phyloP scores from a whole-genome alignment of 257 asterid species.

The Scutellaria baicalensis region DNA sequence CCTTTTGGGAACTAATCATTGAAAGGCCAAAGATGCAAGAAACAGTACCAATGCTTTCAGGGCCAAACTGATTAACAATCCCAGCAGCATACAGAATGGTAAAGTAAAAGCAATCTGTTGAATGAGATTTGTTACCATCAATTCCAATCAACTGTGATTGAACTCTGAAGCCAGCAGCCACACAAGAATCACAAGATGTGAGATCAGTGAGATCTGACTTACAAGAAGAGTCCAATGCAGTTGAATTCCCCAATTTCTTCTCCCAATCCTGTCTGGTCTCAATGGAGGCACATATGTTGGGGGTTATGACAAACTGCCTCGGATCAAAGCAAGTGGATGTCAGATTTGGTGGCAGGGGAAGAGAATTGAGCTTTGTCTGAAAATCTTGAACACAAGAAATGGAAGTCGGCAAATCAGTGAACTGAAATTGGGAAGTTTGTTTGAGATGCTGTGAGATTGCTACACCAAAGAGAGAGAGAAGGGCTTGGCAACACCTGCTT shows the following conservation, averaged over 20 bases:
- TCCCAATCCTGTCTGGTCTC: slow-evolving; percentile 62
- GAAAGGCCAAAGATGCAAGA: slow-evolving; percentile 65
- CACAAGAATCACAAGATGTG: slow-evolving; percentile 66
- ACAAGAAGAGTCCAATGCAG: slow-evolving; percentile 56
- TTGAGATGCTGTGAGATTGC: slow-evolving; percentile 53
- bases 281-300: slow-evolving; percentile 58
- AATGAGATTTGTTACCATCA: slow-evolving; percentile 74
- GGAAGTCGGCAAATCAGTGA: slow-evolving; percentile 61
- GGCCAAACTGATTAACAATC: slow-evolving; percentile 61
- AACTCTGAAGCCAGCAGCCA: slow-evolving; percentile 60
- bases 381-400: slow-evolving; percentile 63
- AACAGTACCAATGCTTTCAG: slow-evolving; percentile 52
- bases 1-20: slow-evolving; percentile 11
- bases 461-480: slow-evolving; percentile 60
- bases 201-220: slow-evolving; percentile 51
- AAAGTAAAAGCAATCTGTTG: slow-evolving; percentile 64
- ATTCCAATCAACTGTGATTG: slow-evolving; percentile 42
- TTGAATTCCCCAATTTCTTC: slow-evolving; percentile 40
- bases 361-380: slow-evolving; percentile 47
- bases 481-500: slow-evolving; percentile 66
- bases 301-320: slow-evolving; percentile 44
- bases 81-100: slow-evolving; percentile 84
- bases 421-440: slow-evolving; percentile 42
- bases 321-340: slow-evolving; percentile 66
- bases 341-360: slow-evolving; percentile 43